phyloP scores from a whole-genome alignment of 2,329 filamentous ascomycete genomes.

The Lizonia empirigonia region DNA sequence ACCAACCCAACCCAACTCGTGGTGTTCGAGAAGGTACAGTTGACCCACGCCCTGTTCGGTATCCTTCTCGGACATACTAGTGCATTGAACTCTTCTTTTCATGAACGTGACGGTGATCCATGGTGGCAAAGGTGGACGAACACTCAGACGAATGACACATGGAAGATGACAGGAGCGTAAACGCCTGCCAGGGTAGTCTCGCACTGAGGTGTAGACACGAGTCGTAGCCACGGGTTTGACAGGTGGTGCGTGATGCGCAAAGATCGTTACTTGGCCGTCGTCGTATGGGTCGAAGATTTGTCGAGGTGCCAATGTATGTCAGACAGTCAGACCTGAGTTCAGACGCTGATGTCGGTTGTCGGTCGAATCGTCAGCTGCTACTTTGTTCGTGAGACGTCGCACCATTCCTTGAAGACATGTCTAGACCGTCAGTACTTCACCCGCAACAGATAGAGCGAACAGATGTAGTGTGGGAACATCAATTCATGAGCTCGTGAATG shows the following conservation, averaged over 20 bases:
- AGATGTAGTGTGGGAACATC: slow-evolving; percentile 9
- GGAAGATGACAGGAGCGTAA: neutral
- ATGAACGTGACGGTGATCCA: neutral
- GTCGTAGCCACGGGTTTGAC: neutral
- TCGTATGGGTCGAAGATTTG: no score
- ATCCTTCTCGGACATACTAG: neutral
- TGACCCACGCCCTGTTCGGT: no score
- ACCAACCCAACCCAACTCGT: no score
- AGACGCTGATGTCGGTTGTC: neutral
- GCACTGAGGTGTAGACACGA: neutral
- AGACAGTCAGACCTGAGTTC: no score
- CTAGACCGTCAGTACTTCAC: slow-evolving; percentile 10
- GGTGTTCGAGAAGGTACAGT: no score
- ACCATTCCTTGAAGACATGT: neutral
- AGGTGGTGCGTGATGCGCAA: no score
- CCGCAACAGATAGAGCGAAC: neutral
- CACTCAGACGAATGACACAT: neutral
- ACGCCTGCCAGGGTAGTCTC: neutral
- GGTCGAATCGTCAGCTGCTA: no score
- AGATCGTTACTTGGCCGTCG: no score
- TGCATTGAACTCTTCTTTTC: neutral
- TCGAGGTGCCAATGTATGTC: neutral
- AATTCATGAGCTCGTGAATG: slow-evolving; percentile 40
- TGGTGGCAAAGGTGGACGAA: neutral
- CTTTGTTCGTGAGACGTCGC: no score